phyloP scores from a whole-genome alignment of 495 filamentous ascomycete genomes.

The Penicillium maclennaniae region DNA sequence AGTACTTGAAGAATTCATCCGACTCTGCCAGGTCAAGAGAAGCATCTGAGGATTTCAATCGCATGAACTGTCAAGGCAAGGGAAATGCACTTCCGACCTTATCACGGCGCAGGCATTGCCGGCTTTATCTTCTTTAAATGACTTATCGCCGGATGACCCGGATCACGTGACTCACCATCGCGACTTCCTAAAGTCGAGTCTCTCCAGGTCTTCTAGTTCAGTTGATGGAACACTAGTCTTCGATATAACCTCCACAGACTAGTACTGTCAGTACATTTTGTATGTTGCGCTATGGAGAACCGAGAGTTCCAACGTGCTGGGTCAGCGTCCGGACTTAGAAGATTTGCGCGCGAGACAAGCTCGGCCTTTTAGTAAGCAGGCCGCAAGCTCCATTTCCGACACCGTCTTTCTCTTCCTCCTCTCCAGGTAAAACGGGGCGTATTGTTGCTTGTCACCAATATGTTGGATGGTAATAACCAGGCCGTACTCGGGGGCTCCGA shows the following conservation, averaged over 20 bases:
- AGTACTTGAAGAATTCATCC: not conserved
- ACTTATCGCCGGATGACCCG: not conserved
- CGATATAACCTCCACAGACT: not conserved
- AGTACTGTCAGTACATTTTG: not conserved
- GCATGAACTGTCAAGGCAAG: too few relatives aligned
- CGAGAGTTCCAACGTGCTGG: not conserved
- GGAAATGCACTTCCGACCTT: not conserved
- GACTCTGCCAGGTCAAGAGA: not conserved
- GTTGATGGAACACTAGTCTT: not conserved
- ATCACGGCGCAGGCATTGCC: not conserved
- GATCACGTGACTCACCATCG: not conserved
- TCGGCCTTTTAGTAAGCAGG: constrained; percentile 26
- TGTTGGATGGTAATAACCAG: constrained; percentile 46
- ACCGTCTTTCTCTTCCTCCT: constrained; percentile 8
- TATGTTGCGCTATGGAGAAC: not conserved
- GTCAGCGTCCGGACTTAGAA: not conserved
- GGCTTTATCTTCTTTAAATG: not conserved
- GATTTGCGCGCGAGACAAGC: constrained; percentile 5
- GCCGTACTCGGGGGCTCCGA: constrained; percentile 35
- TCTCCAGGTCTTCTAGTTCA: not conserved
- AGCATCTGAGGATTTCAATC: not conserved
- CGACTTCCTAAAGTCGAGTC: not conserved
- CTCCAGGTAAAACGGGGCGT: constrained; percentile 12
- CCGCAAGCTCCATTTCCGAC: constrained; percentile 7
- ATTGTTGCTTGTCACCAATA: constrained; percentile 30